Evolutionary conservation across 495 filamentous ascomycete genomes (phyloP).

Genomic region (Neurospora tetraspora): DNA sequence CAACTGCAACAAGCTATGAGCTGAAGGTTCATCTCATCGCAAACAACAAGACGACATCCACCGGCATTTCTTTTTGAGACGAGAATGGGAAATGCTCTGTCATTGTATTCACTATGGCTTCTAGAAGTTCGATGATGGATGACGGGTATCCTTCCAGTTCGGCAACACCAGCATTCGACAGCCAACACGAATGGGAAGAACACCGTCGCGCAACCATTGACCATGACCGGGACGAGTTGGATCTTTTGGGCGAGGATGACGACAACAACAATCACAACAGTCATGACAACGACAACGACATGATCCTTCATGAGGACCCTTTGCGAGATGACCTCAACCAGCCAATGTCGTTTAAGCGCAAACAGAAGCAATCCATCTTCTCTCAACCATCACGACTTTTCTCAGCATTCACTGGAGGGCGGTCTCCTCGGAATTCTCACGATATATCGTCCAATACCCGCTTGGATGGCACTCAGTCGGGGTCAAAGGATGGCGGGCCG

Average conservation of each 20-base stretch:
- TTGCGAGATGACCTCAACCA: conserved; percentile 37
- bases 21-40: not conserved
- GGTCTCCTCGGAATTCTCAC: conserved; percentile 3
- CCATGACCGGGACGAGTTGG: conserved; percentile 34
- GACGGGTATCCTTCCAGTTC: conserved; percentile 10
- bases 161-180: not conserved
- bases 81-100: conserved; percentile 12
- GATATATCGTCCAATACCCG: not conserved
- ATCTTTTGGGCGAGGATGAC: conserved; percentile 31
- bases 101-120: conserved; percentile 7
- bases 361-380: conserved; percentile 49
- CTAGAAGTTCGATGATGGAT: conserved; percentile 11
- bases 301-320: conserved; percentile 37
- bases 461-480: not conserved
- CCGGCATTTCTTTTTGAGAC: not conserved
- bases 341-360: conserved; percentile 77
- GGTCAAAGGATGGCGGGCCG: conserved; percentile 51
- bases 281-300: conserved; percentile 22
- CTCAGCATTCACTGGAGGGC: conserved; percentile 45
- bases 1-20: not conserved
- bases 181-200: conserved; percentile 5
- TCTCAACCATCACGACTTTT: conserved; percentile 41
- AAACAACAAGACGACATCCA: not conserved
- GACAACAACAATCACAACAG: conserved; percentile 18
- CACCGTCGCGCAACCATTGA: conserved; percentile 16